Percentiles rank a stretch among this genome's conserved stretches.
Evolutionary conservation across 495 filamentous ascomycete genomes (phyloP).

Genomic region (Penicillium longicatenatum): DNA sequence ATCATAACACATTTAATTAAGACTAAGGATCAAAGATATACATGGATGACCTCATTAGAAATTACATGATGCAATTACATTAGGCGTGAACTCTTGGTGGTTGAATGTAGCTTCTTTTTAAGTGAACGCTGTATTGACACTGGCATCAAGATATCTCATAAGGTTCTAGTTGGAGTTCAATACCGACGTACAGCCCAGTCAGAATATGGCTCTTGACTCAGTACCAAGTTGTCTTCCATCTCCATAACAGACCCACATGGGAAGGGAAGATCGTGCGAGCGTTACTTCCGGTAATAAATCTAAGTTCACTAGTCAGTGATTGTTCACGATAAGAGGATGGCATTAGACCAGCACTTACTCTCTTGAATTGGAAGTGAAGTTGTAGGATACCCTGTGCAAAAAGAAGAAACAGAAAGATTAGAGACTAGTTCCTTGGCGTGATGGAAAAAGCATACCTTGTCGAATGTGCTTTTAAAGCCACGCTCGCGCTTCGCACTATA

Average conservation of each 20-base stretch:
- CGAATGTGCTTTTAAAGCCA: conserved; percentile 94
- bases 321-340: not conserved
- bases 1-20: too few species aligned
- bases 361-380: conserved; percentile 98
- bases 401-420: too few species aligned
- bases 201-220: not conserved
- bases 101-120: too few species aligned
- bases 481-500: conserved; percentile 94
- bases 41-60: too few species aligned
- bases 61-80: too few species aligned
- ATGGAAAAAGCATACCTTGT: conserved; percentile 71
- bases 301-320: conserved; percentile 25
- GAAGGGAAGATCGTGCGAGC: conserved; percentile 4
- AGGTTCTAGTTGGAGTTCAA: too few species aligned
- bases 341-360: conserved; percentile 42
- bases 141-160: too few species aligned
- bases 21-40: too few species aligned
- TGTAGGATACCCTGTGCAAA: conserved; percentile 81
- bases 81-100: too few species aligned
- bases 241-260: conserved; percentile 17
- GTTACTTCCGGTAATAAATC: conserved; percentile 46
- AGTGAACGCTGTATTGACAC: too few species aligned
- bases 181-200: too few species aligned
- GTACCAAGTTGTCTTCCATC: not conserved
- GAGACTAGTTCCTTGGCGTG: conserved; percentile 1